phyloP scores from a whole-genome alignment of 495 filamentous ascomycete genomes.

The Daldinia decipiens region DNA sequence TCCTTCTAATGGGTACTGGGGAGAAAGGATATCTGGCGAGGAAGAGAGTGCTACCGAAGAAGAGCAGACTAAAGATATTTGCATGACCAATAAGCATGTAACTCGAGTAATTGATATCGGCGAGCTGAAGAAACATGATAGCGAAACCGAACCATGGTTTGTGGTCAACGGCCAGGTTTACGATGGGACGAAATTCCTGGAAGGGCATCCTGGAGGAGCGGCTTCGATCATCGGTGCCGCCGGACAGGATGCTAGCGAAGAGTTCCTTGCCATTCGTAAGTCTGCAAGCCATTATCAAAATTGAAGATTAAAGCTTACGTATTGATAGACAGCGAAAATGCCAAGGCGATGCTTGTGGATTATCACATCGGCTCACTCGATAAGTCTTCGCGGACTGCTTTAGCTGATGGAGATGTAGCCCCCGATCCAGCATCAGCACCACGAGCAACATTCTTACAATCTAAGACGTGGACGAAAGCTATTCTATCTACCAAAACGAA shows the following conservation, averaged over 20 bases:
- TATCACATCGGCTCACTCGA: slow-evolving; percentile 89
- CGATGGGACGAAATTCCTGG: slow-evolving; percentile 83
- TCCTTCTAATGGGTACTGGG: slow-evolving; percentile 86
- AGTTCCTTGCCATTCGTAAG: slow-evolving; percentile 95
- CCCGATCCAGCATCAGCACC: slow-evolving; percentile 41
- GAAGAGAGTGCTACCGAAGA: slow-evolving; percentile 53
- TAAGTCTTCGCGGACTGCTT: slow-evolving; percentile 62
- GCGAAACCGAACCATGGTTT: slow-evolving; percentile 82
- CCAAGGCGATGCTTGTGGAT: slow-evolving; percentile 88
- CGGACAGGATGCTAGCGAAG: slow-evolving; percentile 86
- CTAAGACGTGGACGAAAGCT: slow-evolving; percentile 75
- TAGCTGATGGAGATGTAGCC: slow-evolving; percentile 51
- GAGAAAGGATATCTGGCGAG: slow-evolving; percentile 74
- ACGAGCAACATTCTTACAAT: slow-evolving; percentile 73
- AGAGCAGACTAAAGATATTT: slow-evolving; percentile 69
- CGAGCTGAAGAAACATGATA: slow-evolving; percentile 77
- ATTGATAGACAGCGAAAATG: slow-evolving; percentile 82
- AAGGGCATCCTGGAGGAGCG: slow-evolving; percentile 89
- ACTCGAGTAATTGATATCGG: slow-evolving; percentile 71
- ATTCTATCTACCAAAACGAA: slow-evolving; percentile 70
- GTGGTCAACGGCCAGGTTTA: slow-evolving; percentile 93
- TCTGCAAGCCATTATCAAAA: slow-evolving; percentile 19
- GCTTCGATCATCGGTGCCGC: slow-evolving; percentile 87
- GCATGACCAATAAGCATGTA: slow-evolving; percentile 80
- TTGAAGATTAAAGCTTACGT: slow-evolving; percentile 12